phyloP scores from a whole-genome alignment of 2,329 filamentous ascomycete species.

The Epichloe brachyelytri region DNA sequence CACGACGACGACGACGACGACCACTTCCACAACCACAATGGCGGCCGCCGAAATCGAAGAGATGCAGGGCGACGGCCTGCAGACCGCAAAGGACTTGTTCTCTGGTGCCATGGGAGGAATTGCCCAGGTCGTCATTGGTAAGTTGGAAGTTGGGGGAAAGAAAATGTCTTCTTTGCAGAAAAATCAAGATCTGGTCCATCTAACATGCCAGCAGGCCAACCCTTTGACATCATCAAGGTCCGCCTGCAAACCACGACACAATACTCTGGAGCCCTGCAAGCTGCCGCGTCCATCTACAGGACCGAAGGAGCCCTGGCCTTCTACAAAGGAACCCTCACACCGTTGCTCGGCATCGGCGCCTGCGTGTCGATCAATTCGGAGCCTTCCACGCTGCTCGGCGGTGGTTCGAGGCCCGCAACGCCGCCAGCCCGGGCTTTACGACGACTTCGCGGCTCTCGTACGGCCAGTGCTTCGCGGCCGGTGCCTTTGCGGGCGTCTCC shows the following conservation, averaged over 20 bases:
- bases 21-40: background rate
- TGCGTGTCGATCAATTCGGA: constrained; percentile 98
- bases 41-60: constrained; percentile 4
- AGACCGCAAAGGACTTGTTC: constrained; percentile 78
- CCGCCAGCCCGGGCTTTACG: constrained; percentile 37
- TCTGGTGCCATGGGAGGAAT: constrained; percentile 84
- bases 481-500: constrained; percentile 82
- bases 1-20: background rate
- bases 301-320: constrained; percentile 85
- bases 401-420: constrained; percentile 66
- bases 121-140: constrained; percentile 87
- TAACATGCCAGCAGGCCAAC: constrained; percentile 37
- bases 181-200: background rate
- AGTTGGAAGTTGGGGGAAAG: constrained; percentile 7
- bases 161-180: background rate
- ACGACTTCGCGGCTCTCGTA: constrained; percentile 49
- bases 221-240: constrained; percentile 92
- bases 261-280: constrained; percentile 68
- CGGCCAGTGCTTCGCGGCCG: constrained; percentile 76
- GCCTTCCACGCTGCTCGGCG: constrained; percentile 90
- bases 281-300: constrained; percentile 71
- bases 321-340: constrained; percentile 96
- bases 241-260: constrained; percentile 79
- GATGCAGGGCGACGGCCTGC: constrained; percentile 23
- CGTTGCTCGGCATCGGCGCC: constrained; percentile 87